Base-by-base conservation (phyloP, 1,139 yeast species). In the Pneumocystis canis region DNA sequence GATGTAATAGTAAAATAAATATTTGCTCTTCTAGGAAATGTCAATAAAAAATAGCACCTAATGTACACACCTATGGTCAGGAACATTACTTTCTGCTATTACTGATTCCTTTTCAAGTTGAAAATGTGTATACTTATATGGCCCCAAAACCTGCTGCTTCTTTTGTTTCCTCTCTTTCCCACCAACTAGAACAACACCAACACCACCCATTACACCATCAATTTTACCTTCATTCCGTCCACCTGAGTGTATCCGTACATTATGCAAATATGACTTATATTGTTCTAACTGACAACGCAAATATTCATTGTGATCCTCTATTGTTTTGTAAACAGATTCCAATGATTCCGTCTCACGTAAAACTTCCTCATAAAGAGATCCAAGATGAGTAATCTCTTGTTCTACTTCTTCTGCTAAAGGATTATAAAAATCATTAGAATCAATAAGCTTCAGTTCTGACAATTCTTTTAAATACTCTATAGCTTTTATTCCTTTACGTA, bases 251-350 rank as follows among this genome's bases (percentile, higher is more conserved):
- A 68, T 69, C n/a, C 77, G 70, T 33, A 75, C 77, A 61, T 75
- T 75, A 60, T 70, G 65, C 61, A 75, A 65, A 63, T 75, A 75
- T 7, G 76, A 73, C 40, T 73, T 67, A 66, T 74, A 75, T 1
- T 77, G 74, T 53, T 74, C 76, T 33, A 75, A 66, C 66, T 75
- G 78, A 2, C 73, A 68, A 35, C 70, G 66, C 39, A 75, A 70
- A 63, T 75, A 75, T 58, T 73, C 75, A 60, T 75, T 75, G 64
- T 74, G 78, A 61, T 75, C 77, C 11, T 71, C 65, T 53, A 75
- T 74, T 47, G 73, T 70, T 14, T 70, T 65, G 66, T 70, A 72
- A 14, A 75, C 78, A 20, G 71, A 72, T 57, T 73, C 73, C 28
- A 75, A 68, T 9, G 76, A 73, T 30, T 62, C 63, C 5, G 74